Conservation (phyloP, 2,329 filamentous ascomycete genomes). For the Mycosphaerella arachidis region DNA sequence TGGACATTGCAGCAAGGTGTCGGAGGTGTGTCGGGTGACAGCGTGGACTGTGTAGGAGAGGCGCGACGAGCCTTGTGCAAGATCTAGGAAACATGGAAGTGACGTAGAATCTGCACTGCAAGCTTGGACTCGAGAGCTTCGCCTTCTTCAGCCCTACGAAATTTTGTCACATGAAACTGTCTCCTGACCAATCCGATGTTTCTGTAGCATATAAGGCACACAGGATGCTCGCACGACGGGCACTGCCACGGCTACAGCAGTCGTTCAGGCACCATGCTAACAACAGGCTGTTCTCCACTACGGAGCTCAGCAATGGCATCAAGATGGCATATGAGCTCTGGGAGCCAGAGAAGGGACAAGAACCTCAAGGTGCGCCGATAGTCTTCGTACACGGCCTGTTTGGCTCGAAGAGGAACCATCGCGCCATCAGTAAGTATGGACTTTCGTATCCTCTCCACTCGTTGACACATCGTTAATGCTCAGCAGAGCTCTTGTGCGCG, state of each 20-base stretch:
- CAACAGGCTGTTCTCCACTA: conserved; percentile 24
- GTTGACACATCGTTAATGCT: background rate
- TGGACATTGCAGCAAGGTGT: conserved; percentile 10
- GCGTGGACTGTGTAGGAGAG: background rate
- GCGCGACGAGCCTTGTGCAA: conserved; percentile 6
- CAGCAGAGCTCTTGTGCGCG: conserved; percentile 70
- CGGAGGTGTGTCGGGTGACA: background rate
- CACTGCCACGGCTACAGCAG: conserved; percentile 19
- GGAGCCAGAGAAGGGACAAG: conserved; percentile 42
- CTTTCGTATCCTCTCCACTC: background rate
- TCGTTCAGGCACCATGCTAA: conserved; percentile 14
- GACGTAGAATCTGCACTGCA: conserved; percentile 1
- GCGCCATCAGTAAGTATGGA: conserved; percentile 86
- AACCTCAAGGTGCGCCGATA: conserved; percentile 56
- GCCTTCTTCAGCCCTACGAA: background rate
- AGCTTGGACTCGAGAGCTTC: background rate
- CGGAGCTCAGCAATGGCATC: conserved; percentile 33
- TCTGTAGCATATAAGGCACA: background rate
- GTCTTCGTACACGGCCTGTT: conserved; percentile 90
- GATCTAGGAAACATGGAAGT: conserved; percentile 14
- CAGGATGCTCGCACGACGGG: conserved; percentile 22
- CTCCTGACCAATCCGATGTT: background rate
- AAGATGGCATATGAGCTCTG: conserved; percentile 63
- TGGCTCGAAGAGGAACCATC: conserved; percentile 91
- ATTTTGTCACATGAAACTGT: conserved; percentile 1